Conservation (phyloP, 2,329 filamentous ascomycete genomes). For the Calonectria montana region DNA sequence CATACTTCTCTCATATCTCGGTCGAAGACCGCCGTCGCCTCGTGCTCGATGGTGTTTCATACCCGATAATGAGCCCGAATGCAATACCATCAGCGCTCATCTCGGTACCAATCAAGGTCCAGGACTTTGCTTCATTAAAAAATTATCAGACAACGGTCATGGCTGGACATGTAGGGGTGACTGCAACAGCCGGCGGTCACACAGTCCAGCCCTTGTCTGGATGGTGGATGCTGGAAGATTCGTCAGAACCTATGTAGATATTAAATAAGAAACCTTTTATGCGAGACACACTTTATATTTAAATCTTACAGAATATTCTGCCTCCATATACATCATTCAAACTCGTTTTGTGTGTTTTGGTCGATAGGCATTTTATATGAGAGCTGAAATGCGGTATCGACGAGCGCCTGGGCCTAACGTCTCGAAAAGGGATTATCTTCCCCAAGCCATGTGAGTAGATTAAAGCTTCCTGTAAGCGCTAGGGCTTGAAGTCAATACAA, state of each 20-base stretch:
- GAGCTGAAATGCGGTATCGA: no score
- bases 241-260: not conserved
- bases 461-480: no score
- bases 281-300: no score
- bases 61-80: not conserved
- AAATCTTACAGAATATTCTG: no score
- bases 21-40: not conserved
- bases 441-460: no score
- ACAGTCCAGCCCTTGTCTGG: not conserved
- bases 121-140: not conserved
- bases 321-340: no score
- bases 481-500: no score
- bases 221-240: constrained; percentile 2
- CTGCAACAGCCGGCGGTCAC: not conserved
- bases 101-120: not conserved
- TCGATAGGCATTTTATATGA: no score
- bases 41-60: not conserved
- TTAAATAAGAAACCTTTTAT: no score
- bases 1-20: not conserved
- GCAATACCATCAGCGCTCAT: not conserved
- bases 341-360: no score
- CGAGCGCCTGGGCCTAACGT: no score
- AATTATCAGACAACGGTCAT: not conserved
- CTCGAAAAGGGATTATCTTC: no score
- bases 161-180: not conserved